A percentile compares a stretch with the other conserved stretches of the same genome.
These are phyloP conservation scores for Adansonia grandidieri DNA, from an alignment of 441 rosid species.

Conservation along the genomic window DNA sequence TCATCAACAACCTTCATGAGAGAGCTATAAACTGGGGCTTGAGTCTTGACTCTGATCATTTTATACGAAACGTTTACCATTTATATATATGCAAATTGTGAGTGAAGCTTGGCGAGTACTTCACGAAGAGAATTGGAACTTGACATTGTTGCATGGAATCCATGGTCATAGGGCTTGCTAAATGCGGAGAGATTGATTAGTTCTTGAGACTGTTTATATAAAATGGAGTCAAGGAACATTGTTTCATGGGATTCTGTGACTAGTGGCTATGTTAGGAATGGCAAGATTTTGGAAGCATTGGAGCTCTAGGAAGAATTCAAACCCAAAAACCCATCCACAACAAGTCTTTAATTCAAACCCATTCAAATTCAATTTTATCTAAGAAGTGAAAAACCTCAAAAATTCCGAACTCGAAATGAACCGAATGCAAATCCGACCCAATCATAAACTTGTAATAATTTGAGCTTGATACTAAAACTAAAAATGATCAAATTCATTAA, in stretches of 20 bases:
- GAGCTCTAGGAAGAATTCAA: slow-evolving; percentile 31
- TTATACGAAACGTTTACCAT: slow-evolving; percentile 56
- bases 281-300: slow-evolving; percentile 56
- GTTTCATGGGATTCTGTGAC: slow-evolving; percentile 76
- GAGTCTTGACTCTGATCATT: slow-evolving; percentile 59
- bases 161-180: slow-evolving; percentile 65
- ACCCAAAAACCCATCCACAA: too few relatives aligned
- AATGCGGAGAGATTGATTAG: slow-evolving; percentile 51
- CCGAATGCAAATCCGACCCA: too few relatives aligned
- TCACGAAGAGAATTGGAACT: slow-evolving; percentile 30
- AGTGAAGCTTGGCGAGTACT: slow-evolving; percentile 56
- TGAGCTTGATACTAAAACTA: too few relatives aligned
- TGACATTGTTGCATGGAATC: slow-evolving; percentile 77
- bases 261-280: slow-evolving; percentile 73
- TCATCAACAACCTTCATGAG: slow-evolving; percentile 52
- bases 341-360: too few relatives aligned
- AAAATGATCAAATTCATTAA: too few relatives aligned
- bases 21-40: slow-evolving; percentile 54
- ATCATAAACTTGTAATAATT: too few relatives aligned
- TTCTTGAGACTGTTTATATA: slow-evolving; percentile 55
- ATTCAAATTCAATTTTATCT: too few relatives aligned
- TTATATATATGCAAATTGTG: slow-evolving; percentile 58
- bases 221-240: slow-evolving; percentile 49
- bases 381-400: too few relatives aligned
- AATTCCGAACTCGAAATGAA: too few relatives aligned